Evolutionary conservation across 2,329 filamentous ascomycete species (phyloP).

Genomic region (Lachnellula occidentalis): DNA sequence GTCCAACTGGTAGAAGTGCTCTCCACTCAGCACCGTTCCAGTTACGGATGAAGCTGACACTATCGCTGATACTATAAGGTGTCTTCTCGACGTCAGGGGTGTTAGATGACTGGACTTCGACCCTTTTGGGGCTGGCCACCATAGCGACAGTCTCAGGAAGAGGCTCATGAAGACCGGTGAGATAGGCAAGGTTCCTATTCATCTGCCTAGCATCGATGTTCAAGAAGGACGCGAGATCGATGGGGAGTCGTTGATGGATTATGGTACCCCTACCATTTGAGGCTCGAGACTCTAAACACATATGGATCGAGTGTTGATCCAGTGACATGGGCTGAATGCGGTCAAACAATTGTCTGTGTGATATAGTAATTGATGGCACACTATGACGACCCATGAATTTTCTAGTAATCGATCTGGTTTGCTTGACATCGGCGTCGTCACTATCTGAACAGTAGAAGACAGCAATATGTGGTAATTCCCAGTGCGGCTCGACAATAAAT

Average conservation of each 20-base stretch:
- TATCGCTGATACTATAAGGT: constrained; percentile 14
- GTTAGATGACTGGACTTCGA: constrained; percentile 1
- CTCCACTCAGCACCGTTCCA: constrained; percentile 20
- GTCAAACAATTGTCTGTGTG: constrained; percentile 38
- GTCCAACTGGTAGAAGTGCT: constrained; percentile 20
- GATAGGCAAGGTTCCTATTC: constrained; percentile 47
- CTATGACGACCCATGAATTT: constrained; percentile 43
- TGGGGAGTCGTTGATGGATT: constrained; percentile 39
- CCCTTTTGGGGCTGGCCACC: constrained; percentile 7
- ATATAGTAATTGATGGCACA: constrained; percentile 45
- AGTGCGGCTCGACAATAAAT: constrained; percentile 38
- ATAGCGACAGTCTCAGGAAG: constrained; percentile 3
- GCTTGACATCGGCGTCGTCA: constrained; percentile 35
- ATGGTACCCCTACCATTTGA: constrained; percentile 31
- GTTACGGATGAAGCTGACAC: constrained; percentile 16
- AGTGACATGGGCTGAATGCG: constrained; percentile 32
- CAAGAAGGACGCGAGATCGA: constrained; percentile 44
- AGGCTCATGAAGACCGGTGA: constrained; percentile 35
- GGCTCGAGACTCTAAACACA: constrained; percentile 42
- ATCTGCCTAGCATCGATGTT: constrained; percentile 48
- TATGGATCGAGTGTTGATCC: constrained; percentile 41
- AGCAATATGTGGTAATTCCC: constrained; percentile 45
- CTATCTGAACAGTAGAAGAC: constrained; percentile 43
- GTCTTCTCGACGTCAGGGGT: constrained; percentile 20
- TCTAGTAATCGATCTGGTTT: constrained; percentile 39